Evolutionary conservation across 306 rosid genomes (phyloP).

Genomic region (Malus sieversii): DNA sequence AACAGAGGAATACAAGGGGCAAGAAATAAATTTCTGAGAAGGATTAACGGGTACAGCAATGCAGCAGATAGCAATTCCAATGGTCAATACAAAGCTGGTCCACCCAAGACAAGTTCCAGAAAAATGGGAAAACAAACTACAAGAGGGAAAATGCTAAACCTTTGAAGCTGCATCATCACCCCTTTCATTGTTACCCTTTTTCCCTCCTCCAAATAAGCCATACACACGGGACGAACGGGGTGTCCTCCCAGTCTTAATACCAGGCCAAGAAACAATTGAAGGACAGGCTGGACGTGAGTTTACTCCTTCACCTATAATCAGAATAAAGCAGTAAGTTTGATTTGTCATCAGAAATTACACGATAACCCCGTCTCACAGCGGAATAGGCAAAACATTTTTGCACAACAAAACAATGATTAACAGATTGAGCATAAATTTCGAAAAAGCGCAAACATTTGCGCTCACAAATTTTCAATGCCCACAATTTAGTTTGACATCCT

Average conservation of each 20-base stretch:
- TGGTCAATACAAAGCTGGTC: not conserved
- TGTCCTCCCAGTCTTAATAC: not conserved
- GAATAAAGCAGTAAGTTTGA: not conserved
- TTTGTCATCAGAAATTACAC: not conserved
- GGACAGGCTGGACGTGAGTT: slow-evolving; percentile 10
- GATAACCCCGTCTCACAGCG: not conserved
- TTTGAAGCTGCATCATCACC: slow-evolving; percentile 62
- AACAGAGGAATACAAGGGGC: not conserved
- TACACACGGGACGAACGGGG: slow-evolving; percentile 33
- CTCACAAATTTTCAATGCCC: not conserved
- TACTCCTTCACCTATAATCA: slow-evolving; percentile 11
- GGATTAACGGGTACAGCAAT: not conserved
- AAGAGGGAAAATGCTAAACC: slow-evolving; percentile 26
- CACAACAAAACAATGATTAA: not conserved
- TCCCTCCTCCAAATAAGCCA: slow-evolving; percentile 76
- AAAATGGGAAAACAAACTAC: not conserved
- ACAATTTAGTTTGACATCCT: not conserved
- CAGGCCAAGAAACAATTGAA: slow-evolving; percentile 9
- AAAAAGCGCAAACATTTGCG: not conserved
- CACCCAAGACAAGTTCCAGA: not conserved
- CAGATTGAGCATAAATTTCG: not conserved
- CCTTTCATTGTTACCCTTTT: slow-evolving; percentile 50
- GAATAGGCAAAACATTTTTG: not conserved
- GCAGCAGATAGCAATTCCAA: not conserved
- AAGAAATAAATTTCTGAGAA: not conserved